A percentile compares a stretch with the other conserved stretches of the same genome.
phyloP scores from a whole-genome alignment of 1,284 basidiomycete species.

The Naganishia sp. region DNA sequence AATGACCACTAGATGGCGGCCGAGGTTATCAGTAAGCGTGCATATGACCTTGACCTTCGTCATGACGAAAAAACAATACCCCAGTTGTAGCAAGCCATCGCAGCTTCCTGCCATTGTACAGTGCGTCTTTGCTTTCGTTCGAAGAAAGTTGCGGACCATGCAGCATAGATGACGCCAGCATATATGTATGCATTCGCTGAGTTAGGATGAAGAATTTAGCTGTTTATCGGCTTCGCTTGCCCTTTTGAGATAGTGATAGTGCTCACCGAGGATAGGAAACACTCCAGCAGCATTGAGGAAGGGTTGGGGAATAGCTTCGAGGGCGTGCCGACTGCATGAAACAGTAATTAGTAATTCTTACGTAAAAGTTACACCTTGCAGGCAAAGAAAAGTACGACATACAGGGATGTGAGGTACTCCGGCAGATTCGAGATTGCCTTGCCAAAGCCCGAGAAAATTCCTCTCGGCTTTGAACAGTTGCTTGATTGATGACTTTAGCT shows the following conservation, averaged over 20 bases:
- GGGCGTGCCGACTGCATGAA: background rate
- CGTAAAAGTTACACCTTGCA: no score
- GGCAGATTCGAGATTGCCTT: background rate
- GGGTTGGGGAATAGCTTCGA: constrained; percentile 26
- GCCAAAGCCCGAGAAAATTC: constrained; percentile 10
- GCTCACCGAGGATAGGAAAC: constrained; percentile 43
- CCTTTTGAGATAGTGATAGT: background rate
- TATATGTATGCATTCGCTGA: constrained; percentile 17
- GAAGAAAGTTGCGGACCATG: constrained; percentile 38
- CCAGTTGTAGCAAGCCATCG: constrained; percentile 19
- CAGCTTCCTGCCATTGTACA: constrained; percentile 39
- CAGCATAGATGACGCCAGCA: constrained; percentile 35
- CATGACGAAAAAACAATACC: background rate
- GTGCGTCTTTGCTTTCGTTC: constrained; percentile 35
- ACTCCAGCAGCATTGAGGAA: constrained; percentile 39
- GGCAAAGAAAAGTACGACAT: background rate
- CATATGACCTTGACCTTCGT: no score
- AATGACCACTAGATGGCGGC: constrained; percentile 34
- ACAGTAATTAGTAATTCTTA: background rate
- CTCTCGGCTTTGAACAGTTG: constrained; percentile 3
- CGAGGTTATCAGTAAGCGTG: background rate
- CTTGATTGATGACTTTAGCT: background rate
- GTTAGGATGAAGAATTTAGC: background rate
- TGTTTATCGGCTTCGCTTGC: no score
- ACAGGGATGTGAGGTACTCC: constrained; percentile 3